Conservation (phyloP, 768 basidiomycete genomes). For the Phlebiopsis gigantea region DNA sequence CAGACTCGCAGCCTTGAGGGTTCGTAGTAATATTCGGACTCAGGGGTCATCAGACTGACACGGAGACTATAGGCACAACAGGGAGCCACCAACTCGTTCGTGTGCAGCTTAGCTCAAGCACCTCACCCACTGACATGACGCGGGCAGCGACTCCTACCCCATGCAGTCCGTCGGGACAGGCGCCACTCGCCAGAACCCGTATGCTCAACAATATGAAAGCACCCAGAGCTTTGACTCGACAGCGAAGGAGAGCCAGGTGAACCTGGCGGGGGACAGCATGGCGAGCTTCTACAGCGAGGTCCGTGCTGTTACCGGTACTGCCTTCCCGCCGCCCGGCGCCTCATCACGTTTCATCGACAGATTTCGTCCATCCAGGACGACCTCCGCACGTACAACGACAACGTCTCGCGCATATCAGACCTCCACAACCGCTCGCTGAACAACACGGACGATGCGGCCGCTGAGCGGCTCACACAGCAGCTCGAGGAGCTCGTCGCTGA, state of each 20-base stretch:
- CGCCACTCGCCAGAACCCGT: conserved; percentile 43
- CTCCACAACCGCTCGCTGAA: conserved; percentile 46
- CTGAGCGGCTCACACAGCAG: conserved; percentile 35
- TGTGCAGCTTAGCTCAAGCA: conserved; percentile 13
- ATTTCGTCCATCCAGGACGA: conserved; percentile 45
- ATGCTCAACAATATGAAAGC: conserved; percentile 58
- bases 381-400: conserved; percentile 38
- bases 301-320: conserved; percentile 16
- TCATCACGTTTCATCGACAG: conserved; percentile 23
- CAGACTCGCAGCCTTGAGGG: conserved; percentile 84
- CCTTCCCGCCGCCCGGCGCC: conserved; percentile 5
- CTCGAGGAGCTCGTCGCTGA: conserved; percentile 56
- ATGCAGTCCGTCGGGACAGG: conserved; percentile 52
- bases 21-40: conserved; percentile 29
- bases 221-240: conserved; percentile 66
- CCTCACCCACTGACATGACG: conserved; percentile 1
- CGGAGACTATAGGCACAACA: conserved; percentile 53
- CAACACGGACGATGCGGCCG: conserved; percentile 41
- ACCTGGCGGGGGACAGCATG: conserved; percentile 52
- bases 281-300: conserved; percentile 72
- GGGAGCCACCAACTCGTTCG: conserved; percentile 45
- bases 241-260: conserved; percentile 53
- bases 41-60: neutral
- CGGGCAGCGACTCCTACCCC: conserved; percentile 53
- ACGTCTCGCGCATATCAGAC: conserved; percentile 41